Conservation (phyloP, 306 rosid species). For the Lotus japonicus region DNA sequence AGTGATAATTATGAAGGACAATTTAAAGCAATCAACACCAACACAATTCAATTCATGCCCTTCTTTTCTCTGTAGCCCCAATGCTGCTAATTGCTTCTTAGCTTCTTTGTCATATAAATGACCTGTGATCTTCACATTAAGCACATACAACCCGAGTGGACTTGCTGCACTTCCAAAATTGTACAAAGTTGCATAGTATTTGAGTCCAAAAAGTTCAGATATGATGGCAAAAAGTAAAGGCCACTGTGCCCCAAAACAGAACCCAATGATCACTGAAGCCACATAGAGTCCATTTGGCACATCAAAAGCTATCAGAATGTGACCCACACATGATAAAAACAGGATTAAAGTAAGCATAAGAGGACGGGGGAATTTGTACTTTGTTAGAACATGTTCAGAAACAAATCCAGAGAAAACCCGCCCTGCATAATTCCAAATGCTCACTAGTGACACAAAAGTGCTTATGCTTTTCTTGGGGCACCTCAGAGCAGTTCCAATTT, state of each 20-base stretch:
- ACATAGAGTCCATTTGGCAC: conserved; percentile 40
- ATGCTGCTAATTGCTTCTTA: conserved; percentile 21
- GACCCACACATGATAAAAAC: conserved; percentile 37
- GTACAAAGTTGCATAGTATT: conserved; percentile 71
- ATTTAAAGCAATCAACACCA: conserved; percentile 31
- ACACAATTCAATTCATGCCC: conserved; percentile 35
- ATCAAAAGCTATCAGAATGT: conserved; percentile 48
- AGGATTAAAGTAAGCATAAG: conserved; percentile 40
- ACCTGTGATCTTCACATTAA: conserved; percentile 39
- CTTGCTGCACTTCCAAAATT: conserved; percentile 76
- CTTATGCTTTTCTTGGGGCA: conserved; percentile 44
- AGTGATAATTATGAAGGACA: conserved; percentile 36
- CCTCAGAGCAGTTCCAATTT: conserved; percentile 42
- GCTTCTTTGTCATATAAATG: conserved; percentile 46
- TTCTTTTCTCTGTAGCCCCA: background rate
- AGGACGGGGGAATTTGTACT: conserved; percentile 46
- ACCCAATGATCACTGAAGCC: conserved; percentile 63
- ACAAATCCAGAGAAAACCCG: conserved; percentile 44
- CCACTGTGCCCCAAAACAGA: conserved; percentile 80
- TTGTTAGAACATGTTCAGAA: conserved; percentile 33
- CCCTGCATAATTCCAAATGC: conserved; percentile 60
- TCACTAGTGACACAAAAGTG: conserved; percentile 56
- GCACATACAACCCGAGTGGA: conserved; percentile 44
- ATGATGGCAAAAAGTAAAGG: conserved; percentile 71
- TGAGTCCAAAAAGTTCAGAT: conserved; percentile 73